These are phyloP conservation scores for Batkoa obscura DNA, from an alignment of 371 early-diverging fungal genomes.

Conservation along the genomic window DNA sequence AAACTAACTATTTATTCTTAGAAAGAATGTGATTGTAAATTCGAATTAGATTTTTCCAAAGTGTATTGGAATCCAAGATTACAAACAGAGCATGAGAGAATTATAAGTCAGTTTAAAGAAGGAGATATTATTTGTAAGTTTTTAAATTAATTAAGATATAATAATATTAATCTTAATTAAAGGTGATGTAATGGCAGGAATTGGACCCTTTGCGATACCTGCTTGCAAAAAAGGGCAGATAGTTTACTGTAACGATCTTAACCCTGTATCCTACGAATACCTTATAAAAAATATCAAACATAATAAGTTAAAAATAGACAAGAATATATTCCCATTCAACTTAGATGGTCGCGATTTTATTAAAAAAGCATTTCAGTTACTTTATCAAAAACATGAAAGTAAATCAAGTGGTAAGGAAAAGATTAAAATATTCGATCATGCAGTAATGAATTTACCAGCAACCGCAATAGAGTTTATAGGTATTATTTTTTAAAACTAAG, in stretches of 20 bases:
- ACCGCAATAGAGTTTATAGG: constrained; percentile 89
- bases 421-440: constrained; percentile 73
- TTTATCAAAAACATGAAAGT: constrained; percentile 8
- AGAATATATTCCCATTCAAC: constrained; percentile 35
- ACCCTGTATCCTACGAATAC: constrained; percentile 74
- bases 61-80: constrained; percentile 99
- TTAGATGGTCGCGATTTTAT: constrained; percentile 88
- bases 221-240: constrained; percentile 66
- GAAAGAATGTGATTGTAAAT: constrained; percentile 80
- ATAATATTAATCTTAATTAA: constrained; percentile 7
- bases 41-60: constrained; percentile 87
- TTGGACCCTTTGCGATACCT: constrained; percentile 96
- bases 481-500: constrained; percentile 9
- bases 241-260: constrained; percentile 97
- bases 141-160: background rate
- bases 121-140: constrained; percentile 52
- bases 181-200: constrained; percentile 94
- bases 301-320: constrained; percentile 48
- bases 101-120: constrained; percentile 53
- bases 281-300: constrained; percentile 54
- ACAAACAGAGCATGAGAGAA: constrained; percentile 85
- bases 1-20: constrained; percentile 11
- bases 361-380: constrained; percentile 33
- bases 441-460: constrained; percentile 95
- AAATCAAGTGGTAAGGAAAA: background rate